Evolutionary conservation across 768 basidiomycete species (phyloP).

Genomic region (Russula sp.): DNA sequence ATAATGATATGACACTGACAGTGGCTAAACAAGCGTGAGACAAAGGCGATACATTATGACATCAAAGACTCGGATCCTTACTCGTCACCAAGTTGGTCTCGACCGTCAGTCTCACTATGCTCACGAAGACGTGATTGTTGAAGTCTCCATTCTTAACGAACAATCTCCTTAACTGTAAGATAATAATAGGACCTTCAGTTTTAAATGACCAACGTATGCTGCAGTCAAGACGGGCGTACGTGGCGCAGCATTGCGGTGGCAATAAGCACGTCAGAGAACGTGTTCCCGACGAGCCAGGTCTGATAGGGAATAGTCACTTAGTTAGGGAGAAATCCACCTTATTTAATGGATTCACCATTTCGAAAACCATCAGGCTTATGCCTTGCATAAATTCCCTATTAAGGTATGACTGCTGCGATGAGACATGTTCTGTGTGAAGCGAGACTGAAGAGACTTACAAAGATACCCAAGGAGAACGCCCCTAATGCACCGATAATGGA

Average conservation of each 20-base stretch:
- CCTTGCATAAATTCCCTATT: background rate
- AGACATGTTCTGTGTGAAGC: background rate
- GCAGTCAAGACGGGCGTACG: background rate
- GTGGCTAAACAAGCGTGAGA: constrained; percentile 1
- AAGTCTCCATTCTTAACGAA: background rate
- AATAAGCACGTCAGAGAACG: constrained; percentile 14
- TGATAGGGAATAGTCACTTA: background rate
- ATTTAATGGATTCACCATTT: background rate
- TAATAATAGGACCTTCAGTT: background rate
- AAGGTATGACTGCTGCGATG: background rate
- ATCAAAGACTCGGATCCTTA: background rate
- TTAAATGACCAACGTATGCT: background rate
- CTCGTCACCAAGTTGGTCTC: constrained; percentile 33
- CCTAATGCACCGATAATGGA: background rate
- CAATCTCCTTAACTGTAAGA: background rate
- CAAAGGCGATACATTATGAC: background rate
- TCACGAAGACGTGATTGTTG: constrained; percentile 20
- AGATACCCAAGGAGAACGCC: background rate
- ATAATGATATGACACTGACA: background rate
- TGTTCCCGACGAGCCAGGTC: constrained; percentile 17
- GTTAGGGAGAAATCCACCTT: background rate
- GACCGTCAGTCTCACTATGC: constrained; percentile 32
- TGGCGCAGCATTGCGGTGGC: constrained; percentile 9
- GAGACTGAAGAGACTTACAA: background rate
- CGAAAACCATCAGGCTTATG: background rate